Conservation (phyloP, 305 asterid genomes). For the Fraxinus greggii region DNA sequence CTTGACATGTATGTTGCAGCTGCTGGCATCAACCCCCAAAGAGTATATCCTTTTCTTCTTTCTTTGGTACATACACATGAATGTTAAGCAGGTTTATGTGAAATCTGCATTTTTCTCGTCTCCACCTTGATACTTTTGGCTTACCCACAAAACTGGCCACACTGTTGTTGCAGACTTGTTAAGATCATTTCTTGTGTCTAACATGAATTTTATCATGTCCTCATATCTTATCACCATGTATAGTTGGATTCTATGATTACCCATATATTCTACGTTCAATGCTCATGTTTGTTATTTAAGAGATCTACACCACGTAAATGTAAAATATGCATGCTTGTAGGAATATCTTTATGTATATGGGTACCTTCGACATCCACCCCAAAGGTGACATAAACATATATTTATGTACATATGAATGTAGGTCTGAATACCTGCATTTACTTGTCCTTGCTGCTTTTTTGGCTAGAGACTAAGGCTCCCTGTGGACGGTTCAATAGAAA, state of each 20-base stretch:
- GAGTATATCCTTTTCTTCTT: slow-evolving; percentile 51
- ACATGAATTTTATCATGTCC: background rate
- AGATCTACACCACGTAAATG: slow-evolving; percentile 7
- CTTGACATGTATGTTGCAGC: slow-evolving; percentile 99
- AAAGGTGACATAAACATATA: background rate
- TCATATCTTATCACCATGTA: background rate
- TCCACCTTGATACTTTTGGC: background rate
- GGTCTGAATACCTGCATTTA: background rate
- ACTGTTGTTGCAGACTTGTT: background rate
- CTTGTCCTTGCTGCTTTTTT: background rate
- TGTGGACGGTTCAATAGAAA: background rate
- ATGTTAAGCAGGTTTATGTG: slow-evolving; percentile 7
- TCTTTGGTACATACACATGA: slow-evolving; percentile 19
- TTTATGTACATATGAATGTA: background rate
- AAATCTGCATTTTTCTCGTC: background rate
- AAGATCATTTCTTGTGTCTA: background rate
- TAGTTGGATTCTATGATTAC: background rate
- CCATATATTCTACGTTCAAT: background rate
- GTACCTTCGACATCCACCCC: background rate
- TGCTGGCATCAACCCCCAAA: slow-evolving; percentile 98
- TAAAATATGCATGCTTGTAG: background rate
- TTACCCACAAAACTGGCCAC: background rate
- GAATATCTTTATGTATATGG: slow-evolving; percentile 4
- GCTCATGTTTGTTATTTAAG: slow-evolving; percentile 15
- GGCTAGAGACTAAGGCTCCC: background rate